Evolutionary conservation across 345 rosid species (phyloP), one percentile per base, ranked within the genome.

Genomic region (Pugionium dolabratum): DNA sequence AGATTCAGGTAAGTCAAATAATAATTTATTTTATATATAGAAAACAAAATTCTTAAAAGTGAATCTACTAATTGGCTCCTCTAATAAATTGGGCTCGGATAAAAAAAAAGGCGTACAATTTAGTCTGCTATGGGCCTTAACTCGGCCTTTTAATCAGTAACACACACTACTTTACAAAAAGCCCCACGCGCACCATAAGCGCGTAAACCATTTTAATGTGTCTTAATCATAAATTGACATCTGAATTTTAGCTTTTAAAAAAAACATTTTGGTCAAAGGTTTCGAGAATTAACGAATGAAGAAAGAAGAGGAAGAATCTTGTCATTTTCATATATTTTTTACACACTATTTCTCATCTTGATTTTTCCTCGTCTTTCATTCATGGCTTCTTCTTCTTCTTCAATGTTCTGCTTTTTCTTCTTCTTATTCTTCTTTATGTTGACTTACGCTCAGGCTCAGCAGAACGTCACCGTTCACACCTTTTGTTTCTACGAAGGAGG

Each of bases 391-490:
- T 4, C 55, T 56, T 26, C 71, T 10, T 40, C 3, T 45, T 42
- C 42, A 26, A 6, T 48, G 28, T 25, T 36, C 31, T 36, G 52
- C 34, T 54, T 42, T 39, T 42, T 18, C 36, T 29, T 54, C 47
- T 28, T 47, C 43, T 6, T 43, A 25, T 0, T 46, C 35, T 66
- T 66, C 39, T 57, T 48, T 30, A 0, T 31, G 2, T 27, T 10
- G 7, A 60, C 54, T 34, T 11, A n/a, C 18, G 47, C 54, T 35
- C 67, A 60, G 8, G 18, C 18, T 18, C 18, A 18, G 18, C 10
- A 51, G 44, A 61, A 70, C 61, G 54, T 7, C 46, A 51, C 74
- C n/a, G 3, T 29, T 60, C 54, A 44, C 54, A 43, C 54, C 27
- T 43, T 28, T 43, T 69, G 74, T 32, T 42, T 31, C 29, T 50